Base-by-base conservation (phyloP, 495 filamentous ascomycete genomes). In the Aspergillus steynii region DNA sequence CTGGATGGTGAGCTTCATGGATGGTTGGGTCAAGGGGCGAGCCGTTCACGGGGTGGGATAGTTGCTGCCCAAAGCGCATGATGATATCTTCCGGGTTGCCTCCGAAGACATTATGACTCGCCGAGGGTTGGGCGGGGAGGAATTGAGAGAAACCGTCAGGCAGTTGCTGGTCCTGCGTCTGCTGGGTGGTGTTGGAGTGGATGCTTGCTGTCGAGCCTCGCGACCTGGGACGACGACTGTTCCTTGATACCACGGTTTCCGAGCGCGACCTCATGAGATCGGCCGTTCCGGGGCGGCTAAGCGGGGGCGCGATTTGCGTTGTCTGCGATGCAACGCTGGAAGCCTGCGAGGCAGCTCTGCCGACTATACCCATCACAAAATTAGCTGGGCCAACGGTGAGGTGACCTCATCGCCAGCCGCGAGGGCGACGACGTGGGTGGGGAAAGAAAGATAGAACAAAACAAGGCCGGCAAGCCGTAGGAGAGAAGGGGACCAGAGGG, bases 131-230 rank as follows among this genome's bases (percentile, higher is more conserved):
- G 4, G 82, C 71, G n/a, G 78, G 66, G 63, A 85, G 79, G 61
- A 83, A 80, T 42, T 79, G 80, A 20, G 80, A 68, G 42, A 80
- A 79, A 28, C 66, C 70, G 58, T 82, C 81, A 61, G 79, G 68
- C 37, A 81, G 70, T 63, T 86, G 82, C 58, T 87, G 85, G 46
- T 90, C 86, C 29, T 89, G 78, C 47, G 82, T 83, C 50, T 88
- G 82, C 63, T 90, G 89, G 34, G 87, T 89, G 6, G 83, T 80
- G 68, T 80, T 82, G 63, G 87, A 92, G 62, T 88, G 89, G 14
- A 87, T 84, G 55, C 91, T 94, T n/a, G 90, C 86, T 4, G 92
- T 95, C 50, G 92, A 97, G 46, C 89, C 92, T 75, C 91, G 81
- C 31, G 92, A 96, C 34, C 85, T 79, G 56, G 90, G 83, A 50